Conservation (phyloP, 1,284 basidiomycete genomes). For the Cutaneotrichosporon sp. region DNA sequence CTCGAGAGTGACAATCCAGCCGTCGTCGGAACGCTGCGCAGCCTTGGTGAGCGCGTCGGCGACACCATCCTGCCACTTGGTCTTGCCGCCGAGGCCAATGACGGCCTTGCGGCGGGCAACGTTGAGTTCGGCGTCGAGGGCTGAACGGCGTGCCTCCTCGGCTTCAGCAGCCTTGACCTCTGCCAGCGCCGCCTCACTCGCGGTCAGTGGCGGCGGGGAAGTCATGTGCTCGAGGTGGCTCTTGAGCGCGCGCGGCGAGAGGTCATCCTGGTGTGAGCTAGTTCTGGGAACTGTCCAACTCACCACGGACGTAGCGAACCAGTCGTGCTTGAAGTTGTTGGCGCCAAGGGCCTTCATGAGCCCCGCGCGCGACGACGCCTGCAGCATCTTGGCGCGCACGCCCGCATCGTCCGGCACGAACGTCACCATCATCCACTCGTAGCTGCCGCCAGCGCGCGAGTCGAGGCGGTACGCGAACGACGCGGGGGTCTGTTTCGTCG, state of each 20-base stretch:
- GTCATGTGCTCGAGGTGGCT: slow-evolving; percentile 65
- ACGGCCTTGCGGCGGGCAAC: slow-evolving; percentile 36
- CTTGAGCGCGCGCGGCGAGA: slow-evolving; percentile 57
- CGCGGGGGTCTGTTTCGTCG: slow-evolving; percentile 40
- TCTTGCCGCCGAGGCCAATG: slow-evolving; percentile 42
- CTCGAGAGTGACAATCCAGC: slow-evolving; percentile 57
- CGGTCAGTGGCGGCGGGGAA: slow-evolving; percentile 73
- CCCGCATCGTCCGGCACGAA: slow-evolving; percentile 48
- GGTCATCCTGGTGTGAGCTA: slow-evolving; percentile 36
- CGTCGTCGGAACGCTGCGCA: slow-evolving; percentile 51
- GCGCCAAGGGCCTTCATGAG: slow-evolving; percentile 72
- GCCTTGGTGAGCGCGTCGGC: slow-evolving; percentile 60
- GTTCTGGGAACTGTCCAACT: slow-evolving; percentile 50
- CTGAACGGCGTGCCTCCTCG: slow-evolving; percentile 40
- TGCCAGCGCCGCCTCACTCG: slow-evolving; percentile 70
- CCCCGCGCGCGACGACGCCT: slow-evolving; percentile 73
- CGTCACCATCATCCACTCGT: slow-evolving; percentile 48
- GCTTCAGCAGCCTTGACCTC: slow-evolving; percentile 67
- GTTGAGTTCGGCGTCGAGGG: slow-evolving; percentile 35
- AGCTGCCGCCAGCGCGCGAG: slow-evolving; percentile 32
- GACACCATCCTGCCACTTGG: slow-evolving; percentile 61
- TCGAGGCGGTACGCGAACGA: slow-evolving; percentile 46
- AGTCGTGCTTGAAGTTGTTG: slow-evolving; percentile 64
- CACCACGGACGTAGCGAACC: slow-evolving; percentile 73
- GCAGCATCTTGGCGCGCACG: slow-evolving; percentile 68